Evolutionary conservation across 441 rosid species (phyloP), one percentile per base, ranked within the genome.

Genomic region (Kokia cookei): DNA sequence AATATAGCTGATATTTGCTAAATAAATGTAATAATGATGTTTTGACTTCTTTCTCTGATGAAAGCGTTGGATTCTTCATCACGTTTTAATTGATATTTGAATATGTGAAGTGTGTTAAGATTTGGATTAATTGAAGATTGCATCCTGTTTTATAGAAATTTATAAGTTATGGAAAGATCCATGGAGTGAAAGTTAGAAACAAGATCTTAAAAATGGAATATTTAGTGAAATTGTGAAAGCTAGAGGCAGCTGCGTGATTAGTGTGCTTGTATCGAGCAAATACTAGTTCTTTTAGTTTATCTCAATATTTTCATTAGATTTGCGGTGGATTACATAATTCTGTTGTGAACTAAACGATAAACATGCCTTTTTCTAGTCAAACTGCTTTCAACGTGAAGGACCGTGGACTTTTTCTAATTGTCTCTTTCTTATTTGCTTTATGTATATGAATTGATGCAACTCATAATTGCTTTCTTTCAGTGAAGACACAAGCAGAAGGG

Each of bases 401-500:
- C 17, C 63, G 12, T 10, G 47, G 32, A 45, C 22, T 51, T 69
- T 53, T 69, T 26, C 67, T 29, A 35, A 12, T 22, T 55, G 4
- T 11, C 32, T 12, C 27, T 19, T 15, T 60, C 69, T 65, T 24
- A n/a, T 27, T 82, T 66, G 71, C 70, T 78, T 47, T 48, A 51
- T 73, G 47, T 32, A 19, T 68, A 45, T 61, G 43, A 50, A 55
- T 51, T 64, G 40, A 42, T 69, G 24, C 3, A 62, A 51, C 35
- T 70, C 51, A 22, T 71, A 26, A 37, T 37, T 83, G 63, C 35
- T 26, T 60, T 63, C 73, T 74, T 75, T 65, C 78, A 90, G 92
- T 55, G 98, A 88, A 5, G 94, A 91, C 17, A 55, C 84, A 10
- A 80, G 40, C 77, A 87, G 84, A 79, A 86, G 86, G 66, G 84